A percentile compares a stretch with the other conserved stretches of the same genome.
Conservation (phyloP, 164 flowering plant species). For the Paratinospora sagittata region DNA sequence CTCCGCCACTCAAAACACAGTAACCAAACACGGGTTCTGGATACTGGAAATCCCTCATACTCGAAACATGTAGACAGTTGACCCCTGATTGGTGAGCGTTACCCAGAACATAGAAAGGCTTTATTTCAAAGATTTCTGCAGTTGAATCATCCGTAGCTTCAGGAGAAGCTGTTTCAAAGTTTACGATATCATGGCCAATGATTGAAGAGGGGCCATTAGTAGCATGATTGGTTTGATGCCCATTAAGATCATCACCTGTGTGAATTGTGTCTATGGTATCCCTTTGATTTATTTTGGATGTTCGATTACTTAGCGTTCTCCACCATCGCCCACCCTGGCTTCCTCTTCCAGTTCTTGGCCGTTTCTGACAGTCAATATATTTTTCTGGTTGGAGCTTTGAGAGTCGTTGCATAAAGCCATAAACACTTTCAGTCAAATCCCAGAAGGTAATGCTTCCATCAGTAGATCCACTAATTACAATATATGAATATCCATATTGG, state of each 20-base stretch:
- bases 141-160: conserved; percentile 24
- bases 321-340: conserved; percentile 97
- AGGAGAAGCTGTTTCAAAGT: conserved; percentile 9
- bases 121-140: conserved; percentile 32
- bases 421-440: conserved; percentile 74
- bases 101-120: conserved; percentile 48
- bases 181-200: conserved; percentile 5
- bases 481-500: conserved; percentile 33
- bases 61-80: conserved; percentile 76
- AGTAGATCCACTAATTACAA: conserved; percentile 81
- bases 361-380: conserved; percentile 53
- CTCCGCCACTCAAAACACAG: conserved; percentile 79
- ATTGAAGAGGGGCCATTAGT: conserved; percentile 13
- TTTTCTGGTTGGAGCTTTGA: conserved; percentile 45
- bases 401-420: conserved; percentile 49
- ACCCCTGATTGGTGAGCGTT: conserved; percentile 91
- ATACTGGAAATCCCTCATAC: conserved; percentile 16
- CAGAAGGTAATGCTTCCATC: conserved; percentile 95
- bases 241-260: conserved; percentile 16
- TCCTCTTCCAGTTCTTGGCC: conserved; percentile 98
- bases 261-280: conserved; percentile 12
- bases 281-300: conserved; percentile 26
- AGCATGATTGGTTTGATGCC: conserved; percentile 1
- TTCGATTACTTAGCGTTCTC: conserved; percentile 38
- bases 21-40: conserved; percentile 25